phyloP scores from a whole-genome alignment of 1,284 basidiomycete genomes.

The Cryptococcus hybrid region DNA sequence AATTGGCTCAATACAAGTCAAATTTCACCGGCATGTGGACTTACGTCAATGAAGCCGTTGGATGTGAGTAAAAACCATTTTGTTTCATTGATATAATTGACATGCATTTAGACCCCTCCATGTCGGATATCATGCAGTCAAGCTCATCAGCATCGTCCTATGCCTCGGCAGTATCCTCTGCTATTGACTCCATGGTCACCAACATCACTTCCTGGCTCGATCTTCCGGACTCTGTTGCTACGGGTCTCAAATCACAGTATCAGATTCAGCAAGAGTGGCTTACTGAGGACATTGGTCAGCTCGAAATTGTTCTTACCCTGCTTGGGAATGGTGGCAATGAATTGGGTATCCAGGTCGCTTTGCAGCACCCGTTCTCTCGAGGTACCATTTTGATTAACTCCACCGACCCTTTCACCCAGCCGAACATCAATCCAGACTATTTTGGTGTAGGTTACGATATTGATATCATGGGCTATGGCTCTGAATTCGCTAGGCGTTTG shows the following conservation, averaged over 20 bases:
- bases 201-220: constrained; percentile 56
- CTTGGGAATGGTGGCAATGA: constrained; percentile 34
- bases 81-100: neutral
- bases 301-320: constrained; percentile 47
- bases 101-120: constrained; percentile 17
- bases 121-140: constrained; percentile 29
- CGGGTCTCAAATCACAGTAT: constrained; percentile 41
- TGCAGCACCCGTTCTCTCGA: constrained; percentile 50
- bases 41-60: constrained; percentile 50
- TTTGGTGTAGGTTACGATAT: constrained; percentile 50
- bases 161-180: constrained; percentile 57
- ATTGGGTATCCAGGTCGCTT: constrained; percentile 44
- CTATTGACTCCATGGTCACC: constrained; percentile 65
- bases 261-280: constrained; percentile 35
- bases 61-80: constrained; percentile 23
- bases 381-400: constrained; percentile 56
- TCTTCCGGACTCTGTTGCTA: constrained; percentile 37
- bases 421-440: constrained; percentile 64
- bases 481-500: constrained; percentile 36
- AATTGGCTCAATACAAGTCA: constrained; percentile 28
- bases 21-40: constrained; percentile 44
- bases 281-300: constrained; percentile 37
- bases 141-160: constrained; percentile 19
- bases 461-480: constrained; percentile 35
- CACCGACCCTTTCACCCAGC: constrained; percentile 57